Evolutionary conservation across 495 filamentous ascomycete species (phyloP), one percentile per base, ranked within the genome.

Genomic region (Podospora bellae-mahoneyi): DNA sequence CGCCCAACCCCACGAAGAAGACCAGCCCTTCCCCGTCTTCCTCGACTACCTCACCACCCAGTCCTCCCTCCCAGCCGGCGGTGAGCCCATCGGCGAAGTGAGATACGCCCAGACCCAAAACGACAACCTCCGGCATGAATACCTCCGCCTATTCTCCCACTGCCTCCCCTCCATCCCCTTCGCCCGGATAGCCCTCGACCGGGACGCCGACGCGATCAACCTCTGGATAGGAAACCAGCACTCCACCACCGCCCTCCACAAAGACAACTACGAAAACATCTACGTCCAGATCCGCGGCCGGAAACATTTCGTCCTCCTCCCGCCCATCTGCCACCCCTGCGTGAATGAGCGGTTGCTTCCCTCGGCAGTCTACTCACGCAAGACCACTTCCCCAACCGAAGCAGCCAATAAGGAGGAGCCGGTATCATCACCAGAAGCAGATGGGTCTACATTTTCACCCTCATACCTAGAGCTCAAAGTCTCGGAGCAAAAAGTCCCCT

Each of bases 181-280:
- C 74, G 91, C 90, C 0, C 83, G 85, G 39, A 85, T 89, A 64
- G 89, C 89, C 0, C 82, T 94, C 0, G 78, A 83, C 20, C 73
- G 80, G 53, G 62, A 70, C 1, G 88, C 91, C 0, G 90, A 93
- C 58, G 91, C 91, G 19, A 84, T 91, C 68, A 94, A 94, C 74
- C 77, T 94, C 69, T 94, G 91, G 91, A 86, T 94, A 68, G 91
- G 91, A 57, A 89, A 89, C 78, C 84, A 82, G 18, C 75, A 75
- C 16, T 90, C 87, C 59, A 79, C 81, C 1, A 92, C 91, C 0
- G 84, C 90, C 2, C 76, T 93, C 65, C 91, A 94, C 77, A 88
- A 87, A 69, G 91, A 94, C 78, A 87, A 88, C 75, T 93, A 93
- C 74, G 90, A 94, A 75, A 94, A 93, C 76, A 81, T 94, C 2